Evolutionary conservation across 2,329 filamentous ascomycete species (phyloP), one percentile per base, ranked within the genome.

Genomic region (Davidsoniella neocaledoniae): DNA sequence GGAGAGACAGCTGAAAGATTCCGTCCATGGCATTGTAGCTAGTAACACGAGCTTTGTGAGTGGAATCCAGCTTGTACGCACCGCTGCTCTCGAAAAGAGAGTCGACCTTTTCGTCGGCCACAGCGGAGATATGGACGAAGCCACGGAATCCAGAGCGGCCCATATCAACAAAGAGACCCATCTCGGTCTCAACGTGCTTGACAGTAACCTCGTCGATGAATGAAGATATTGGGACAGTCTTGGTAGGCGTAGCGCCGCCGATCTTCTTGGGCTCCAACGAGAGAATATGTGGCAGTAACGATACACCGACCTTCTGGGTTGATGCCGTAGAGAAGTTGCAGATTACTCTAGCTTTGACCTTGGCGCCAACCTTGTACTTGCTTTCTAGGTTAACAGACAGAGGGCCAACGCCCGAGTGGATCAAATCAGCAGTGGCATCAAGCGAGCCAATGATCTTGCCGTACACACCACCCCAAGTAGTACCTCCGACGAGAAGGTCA

Each of bases 401-500:
- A 40, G 79, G 75, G 3, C 80, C 83, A 46, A 77, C 76, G 36
- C 87, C 87, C 12, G 87, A 94, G 63, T 98, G 91, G 41, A 95
- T 76, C 36, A 90, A 63, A 63, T 98, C 91, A 16, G 90, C 87
- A 1, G 87, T 95, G 9, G 86, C 84, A 64, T 95, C 86, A 21
- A 98, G 67, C 61, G 88, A 78, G 14, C 91, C 93, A 73, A 98
- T 83, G 42, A 96, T 77, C 63, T 95, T 95, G 58, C 91, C 91
- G 45, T 76, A 70, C 53, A 98, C 66, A n/a, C 91, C 91, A 55
- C 75, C 77, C 10, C 73, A 65, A 9, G 80, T 78, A 12, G 83
- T 77, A 43, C 91, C 83, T 2, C 84, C 82, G 37, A 98, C 67
- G 45, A 96, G 70, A 9, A 95, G 71, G 57, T 94, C 87, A 36